phyloP scores from a whole-genome alignment of 2,329 filamentous ascomycete genomes.

The Cladorrhinum sp. region DNA sequence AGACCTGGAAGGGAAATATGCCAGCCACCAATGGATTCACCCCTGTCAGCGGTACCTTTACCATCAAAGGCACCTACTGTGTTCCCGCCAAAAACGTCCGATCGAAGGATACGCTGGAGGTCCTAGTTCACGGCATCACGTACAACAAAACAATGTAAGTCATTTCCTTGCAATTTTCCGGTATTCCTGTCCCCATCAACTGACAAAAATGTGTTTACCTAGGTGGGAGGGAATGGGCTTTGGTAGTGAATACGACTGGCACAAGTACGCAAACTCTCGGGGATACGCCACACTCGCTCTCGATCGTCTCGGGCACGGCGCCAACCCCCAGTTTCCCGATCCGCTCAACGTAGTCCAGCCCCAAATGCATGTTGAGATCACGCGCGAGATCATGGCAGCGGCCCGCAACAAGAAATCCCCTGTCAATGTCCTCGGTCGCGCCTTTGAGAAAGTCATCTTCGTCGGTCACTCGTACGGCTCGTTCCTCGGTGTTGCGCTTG shows the following conservation, averaged over 20 bases:
- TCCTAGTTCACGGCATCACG: conserved; percentile 22
- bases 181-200: no score
- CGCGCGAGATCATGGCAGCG: conserved; percentile 15
- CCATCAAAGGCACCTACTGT: conserved; percentile 20
- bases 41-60: conserved; percentile 13
- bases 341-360: conserved; percentile 16
- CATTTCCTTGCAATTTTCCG: background rate
- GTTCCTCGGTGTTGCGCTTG: conserved; percentile 11
- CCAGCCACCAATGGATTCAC: conserved; percentile 9
- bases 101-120: conserved; percentile 7
- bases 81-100: background rate
- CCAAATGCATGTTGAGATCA: conserved; percentile 16
- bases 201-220: background rate
- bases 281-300: conserved; percentile 21
- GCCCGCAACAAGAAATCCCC: background rate
- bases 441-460: conserved; percentile 13
- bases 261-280: conserved; percentile 10
- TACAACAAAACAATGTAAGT: conserved; percentile 15
- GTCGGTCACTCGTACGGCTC: conserved; percentile 23
- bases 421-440: background rate
- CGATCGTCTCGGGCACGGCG: conserved; percentile 22
- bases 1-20: conserved; percentile 8
- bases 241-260: conserved; percentile 17
- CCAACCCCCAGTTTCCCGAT: conserved; percentile 11
- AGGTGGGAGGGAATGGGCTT: conserved; percentile 20